phyloP scores from a whole-genome alignment of 2,329 filamentous ascomycete species.

The Arthroderma uncinatum region DNA sequence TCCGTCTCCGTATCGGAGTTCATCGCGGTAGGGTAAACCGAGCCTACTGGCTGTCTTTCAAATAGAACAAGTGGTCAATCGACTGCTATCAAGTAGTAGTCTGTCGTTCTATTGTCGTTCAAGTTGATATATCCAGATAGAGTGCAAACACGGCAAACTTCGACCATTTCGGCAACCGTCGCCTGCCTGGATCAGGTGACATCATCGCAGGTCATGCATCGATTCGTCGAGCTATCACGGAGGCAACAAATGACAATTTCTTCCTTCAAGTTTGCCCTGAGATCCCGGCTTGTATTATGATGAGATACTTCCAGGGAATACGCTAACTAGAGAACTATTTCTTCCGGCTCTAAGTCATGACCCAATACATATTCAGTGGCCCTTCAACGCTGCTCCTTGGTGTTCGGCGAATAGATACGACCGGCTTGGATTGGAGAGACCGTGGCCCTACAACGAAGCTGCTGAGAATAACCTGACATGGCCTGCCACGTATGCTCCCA shows the following conservation, averaged over 20 bases:
- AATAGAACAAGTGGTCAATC: too few relatives aligned
- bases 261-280: conserved; percentile 12
- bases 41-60: too few relatives aligned
- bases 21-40: background rate
- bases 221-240: too few relatives aligned
- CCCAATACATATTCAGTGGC: background rate
- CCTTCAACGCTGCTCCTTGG: conserved; percentile 4
- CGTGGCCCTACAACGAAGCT: background rate
- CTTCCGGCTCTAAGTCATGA: background rate
- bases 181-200: conserved; percentile 15
- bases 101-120: too few relatives aligned
- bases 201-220: conserved; percentile 8
- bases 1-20: background rate
- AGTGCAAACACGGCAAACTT: background rate
- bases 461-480: conserved; percentile 37
- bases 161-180: background rate
- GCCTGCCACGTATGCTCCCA: conserved; percentile 56
- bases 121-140: too few relatives aligned
- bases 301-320: background rate
- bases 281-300: background rate
- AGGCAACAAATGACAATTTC: background rate
- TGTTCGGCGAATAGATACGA: background rate
- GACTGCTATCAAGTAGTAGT: too few relatives aligned
- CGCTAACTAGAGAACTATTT: background rate
- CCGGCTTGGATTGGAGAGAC: background rate